phyloP scores from a whole-genome alignment of 768 basidiomycete genomes.

The Boletus fagicola region DNA sequence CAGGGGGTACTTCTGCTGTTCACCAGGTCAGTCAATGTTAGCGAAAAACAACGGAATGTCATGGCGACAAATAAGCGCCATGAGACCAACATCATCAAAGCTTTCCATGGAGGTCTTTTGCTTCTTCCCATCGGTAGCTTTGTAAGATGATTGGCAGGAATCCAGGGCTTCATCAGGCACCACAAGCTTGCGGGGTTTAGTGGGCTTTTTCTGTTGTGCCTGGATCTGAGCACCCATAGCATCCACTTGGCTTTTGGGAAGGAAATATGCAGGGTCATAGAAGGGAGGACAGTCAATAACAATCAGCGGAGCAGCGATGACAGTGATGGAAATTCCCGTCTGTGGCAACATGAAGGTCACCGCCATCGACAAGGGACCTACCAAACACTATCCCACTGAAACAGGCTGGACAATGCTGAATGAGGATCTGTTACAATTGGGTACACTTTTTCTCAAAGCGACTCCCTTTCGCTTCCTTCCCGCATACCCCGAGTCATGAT shows the following conservation, averaged over 20 bases:
- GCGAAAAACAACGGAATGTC: conserved; percentile 39
- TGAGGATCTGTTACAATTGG: neutral
- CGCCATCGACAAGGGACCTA: neutral
- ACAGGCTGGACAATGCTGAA: neutral
- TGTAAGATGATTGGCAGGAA: conserved; percentile 30
- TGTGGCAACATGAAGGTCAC: conserved; percentile 2
- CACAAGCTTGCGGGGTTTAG: neutral
- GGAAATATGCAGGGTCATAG: conserved; percentile 29
- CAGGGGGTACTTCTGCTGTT: too few relatives aligned
- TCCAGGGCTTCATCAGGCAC: conserved; percentile 38
- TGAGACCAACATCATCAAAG: too few relatives aligned
- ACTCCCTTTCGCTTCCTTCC: too few relatives aligned
- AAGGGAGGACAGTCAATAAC: neutral
- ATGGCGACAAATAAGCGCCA: conserved; percentile 37
- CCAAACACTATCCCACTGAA: neutral
- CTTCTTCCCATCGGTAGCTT: conserved; percentile 3
- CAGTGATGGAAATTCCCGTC: conserved; percentile 9
- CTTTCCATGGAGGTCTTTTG: conserved; percentile 14
- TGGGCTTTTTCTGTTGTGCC: conserved; percentile 16
- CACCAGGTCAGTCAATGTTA: conserved; percentile 17
- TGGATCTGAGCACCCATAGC: conserved; percentile 30
- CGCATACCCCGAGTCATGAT: too few relatives aligned
- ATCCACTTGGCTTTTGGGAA: conserved; percentile 37
- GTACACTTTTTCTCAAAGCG: too few relatives aligned
- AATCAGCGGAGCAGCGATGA: neutral